Conservation (phyloP, 768 basidiomycete species). For the Trametes cinnabarina region DNA sequence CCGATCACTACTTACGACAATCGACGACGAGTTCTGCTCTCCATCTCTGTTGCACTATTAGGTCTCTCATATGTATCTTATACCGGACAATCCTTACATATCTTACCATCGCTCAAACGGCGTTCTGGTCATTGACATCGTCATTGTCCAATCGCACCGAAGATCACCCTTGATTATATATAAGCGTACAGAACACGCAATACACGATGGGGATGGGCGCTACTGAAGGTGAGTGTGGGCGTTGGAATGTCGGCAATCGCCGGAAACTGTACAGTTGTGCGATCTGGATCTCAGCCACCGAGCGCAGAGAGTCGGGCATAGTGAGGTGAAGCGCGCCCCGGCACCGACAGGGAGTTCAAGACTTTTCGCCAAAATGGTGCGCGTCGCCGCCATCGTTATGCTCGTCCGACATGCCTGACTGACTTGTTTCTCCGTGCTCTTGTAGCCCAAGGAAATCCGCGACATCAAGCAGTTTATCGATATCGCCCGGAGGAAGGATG, state of each 20-base stretch:
- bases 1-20: slow-evolving; percentile 7
- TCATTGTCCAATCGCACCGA: background rate
- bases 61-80: slow-evolving; percentile 19
- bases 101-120: too few relatives aligned
- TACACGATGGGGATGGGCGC: background rate
- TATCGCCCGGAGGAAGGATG: slow-evolving; percentile 96
- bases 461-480: slow-evolving; percentile 99
- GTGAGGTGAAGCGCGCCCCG: background rate
- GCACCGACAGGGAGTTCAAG: slow-evolving; percentile 14
- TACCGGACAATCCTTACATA: slow-evolving; percentile 7
- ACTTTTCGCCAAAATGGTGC: slow-evolving; percentile 15
- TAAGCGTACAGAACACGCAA: too few relatives aligned
- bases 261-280: slow-evolving; percentile 16
- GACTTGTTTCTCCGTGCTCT: background rate
- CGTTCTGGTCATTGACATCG: too few relatives aligned
- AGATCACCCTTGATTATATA: too few relatives aligned
- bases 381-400: background rate
- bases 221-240: background rate
- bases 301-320: background rate
- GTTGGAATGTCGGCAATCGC: background rate
- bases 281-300: slow-evolving; percentile 21
- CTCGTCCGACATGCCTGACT: background rate
- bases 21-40: slow-evolving; percentile 9
- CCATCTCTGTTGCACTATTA: slow-evolving; percentile 17
- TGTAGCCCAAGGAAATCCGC: slow-evolving; percentile 91